Evolutionary conservation across 768 basidiomycete genomes (phyloP).

Genomic region (Mycena haematopus): DNA sequence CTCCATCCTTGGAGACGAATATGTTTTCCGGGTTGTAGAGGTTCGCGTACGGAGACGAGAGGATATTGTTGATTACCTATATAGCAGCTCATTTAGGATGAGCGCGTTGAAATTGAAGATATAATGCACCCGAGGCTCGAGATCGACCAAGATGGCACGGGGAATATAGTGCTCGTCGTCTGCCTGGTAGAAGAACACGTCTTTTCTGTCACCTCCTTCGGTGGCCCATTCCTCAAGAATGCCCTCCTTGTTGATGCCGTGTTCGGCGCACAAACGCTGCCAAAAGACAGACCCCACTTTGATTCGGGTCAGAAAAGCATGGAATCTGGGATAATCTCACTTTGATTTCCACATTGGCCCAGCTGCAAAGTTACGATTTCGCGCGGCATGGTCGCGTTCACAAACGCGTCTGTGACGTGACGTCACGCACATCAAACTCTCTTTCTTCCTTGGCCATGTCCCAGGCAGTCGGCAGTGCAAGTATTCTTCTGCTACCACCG

Average conservation of each 20-base stretch:
- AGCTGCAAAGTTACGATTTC: constrained; percentile 76
- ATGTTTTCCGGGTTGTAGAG: constrained; percentile 99
- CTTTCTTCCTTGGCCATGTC: constrained; percentile 60
- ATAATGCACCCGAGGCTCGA: constrained; percentile 87
- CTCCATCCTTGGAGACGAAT: constrained; percentile 93
- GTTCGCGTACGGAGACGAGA: constrained; percentile 84
- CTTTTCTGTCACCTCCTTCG: constrained; percentile 95
- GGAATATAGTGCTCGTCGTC: constrained; percentile 99
- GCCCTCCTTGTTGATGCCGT: constrained; percentile 95
- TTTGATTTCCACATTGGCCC: constrained; percentile 92
- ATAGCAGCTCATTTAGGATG: constrained; percentile 21
- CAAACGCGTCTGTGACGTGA: constrained; percentile 8
- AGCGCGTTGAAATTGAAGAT: constrained; percentile 1
- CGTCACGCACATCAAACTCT: neutral
- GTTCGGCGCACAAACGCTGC: constrained; percentile 98
- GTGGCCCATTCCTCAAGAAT: constrained; percentile 97
- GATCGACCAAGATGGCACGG: constrained; percentile 92
- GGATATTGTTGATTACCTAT: constrained; percentile 98
- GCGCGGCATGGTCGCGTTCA: constrained; percentile 37
- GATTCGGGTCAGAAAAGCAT: constrained; percentile 23
- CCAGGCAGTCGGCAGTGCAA: constrained; percentile 81
- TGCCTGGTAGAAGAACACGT: constrained; percentile 99
- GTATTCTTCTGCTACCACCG: constrained; percentile 31
- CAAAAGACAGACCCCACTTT: constrained; percentile 97
- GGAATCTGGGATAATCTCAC: constrained; percentile 48